A percentile compares a stretch with the other conserved stretches of the same genome.
These are phyloP conservation scores for Hymenoscyphus scutula DNA, from an alignment of 2,329 filamentous ascomycete genomes.

Conservation along the genomic window DNA sequence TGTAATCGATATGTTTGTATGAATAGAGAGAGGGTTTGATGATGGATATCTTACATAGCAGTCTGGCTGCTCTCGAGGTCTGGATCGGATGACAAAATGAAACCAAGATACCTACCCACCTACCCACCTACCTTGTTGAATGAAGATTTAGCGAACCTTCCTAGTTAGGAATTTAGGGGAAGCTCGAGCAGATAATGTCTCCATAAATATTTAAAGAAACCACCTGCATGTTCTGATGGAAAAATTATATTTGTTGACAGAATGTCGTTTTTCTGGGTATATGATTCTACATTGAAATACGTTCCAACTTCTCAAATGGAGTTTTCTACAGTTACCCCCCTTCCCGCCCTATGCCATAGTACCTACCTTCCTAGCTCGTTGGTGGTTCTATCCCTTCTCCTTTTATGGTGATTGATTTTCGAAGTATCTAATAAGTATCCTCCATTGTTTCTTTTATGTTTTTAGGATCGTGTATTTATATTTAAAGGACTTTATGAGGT, in stretches of 20 bases:
- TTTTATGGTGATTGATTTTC: no score
- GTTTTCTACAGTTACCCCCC: no score
- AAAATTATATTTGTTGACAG: not conserved
- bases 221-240: not conserved
- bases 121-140: constrained; percentile 1
- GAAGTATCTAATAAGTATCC: no score
- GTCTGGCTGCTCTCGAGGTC: not conserved
- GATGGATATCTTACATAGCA: not conserved
- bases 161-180: not conserved
- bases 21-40: not conserved
- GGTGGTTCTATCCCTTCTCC: no score
- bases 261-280: not conserved
- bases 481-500: no score
- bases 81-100: constrained; percentile 6
- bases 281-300: no score
- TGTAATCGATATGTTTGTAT: not conserved
- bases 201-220: not conserved
- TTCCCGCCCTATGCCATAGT: no score
- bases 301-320: no score
- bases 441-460: no score
- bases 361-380: no score
- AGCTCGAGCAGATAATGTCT: not conserved
- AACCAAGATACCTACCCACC: not conserved
- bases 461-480: no score
- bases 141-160: constrained; percentile 3